phyloP scores from a whole-genome alignment of 2,329 filamentous ascomycete species.

The Venturia nashicola region DNA sequence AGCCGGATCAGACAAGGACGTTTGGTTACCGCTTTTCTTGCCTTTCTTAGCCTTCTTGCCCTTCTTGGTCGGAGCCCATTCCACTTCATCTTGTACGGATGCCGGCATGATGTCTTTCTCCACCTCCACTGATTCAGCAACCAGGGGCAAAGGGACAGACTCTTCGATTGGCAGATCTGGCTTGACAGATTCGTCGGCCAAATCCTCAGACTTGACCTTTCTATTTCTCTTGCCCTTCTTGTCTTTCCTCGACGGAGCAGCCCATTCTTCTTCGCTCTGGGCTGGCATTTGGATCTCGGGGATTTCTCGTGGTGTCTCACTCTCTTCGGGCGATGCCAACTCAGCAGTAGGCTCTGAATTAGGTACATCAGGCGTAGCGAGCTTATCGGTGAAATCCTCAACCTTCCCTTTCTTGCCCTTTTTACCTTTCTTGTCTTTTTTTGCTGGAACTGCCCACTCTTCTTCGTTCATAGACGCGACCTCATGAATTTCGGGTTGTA shows the following conservation, averaged over 20 bases:
- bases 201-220: not conserved
- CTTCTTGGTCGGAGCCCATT: not conserved
- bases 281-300: no score
- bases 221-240: not conserved
- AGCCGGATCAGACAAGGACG: not conserved
- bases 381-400: not conserved
- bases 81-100: not conserved
- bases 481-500: not conserved
- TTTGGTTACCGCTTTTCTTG: constrained; percentile 4
- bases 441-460: constrained; percentile 9
- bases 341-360: not conserved
- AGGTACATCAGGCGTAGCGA: not conserved
- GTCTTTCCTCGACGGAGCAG: constrained; percentile 5
- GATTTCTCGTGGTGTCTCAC: no score
- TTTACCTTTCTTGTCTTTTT: constrained; percentile 25
- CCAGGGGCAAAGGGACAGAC: not conserved
- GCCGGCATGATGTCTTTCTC: not conserved
- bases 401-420: constrained; percentile 21
- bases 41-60: constrained; percentile 7
- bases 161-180: not conserved
- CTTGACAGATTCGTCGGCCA: not conserved
- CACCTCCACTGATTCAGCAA: not conserved
- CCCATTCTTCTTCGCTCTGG: constrained; percentile 5
- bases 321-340: no score
- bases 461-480: not conserved